Base-by-base conservation (phyloP, 2,329 filamentous ascomycete genomes). In the Niveomyces coronatus region DNA sequence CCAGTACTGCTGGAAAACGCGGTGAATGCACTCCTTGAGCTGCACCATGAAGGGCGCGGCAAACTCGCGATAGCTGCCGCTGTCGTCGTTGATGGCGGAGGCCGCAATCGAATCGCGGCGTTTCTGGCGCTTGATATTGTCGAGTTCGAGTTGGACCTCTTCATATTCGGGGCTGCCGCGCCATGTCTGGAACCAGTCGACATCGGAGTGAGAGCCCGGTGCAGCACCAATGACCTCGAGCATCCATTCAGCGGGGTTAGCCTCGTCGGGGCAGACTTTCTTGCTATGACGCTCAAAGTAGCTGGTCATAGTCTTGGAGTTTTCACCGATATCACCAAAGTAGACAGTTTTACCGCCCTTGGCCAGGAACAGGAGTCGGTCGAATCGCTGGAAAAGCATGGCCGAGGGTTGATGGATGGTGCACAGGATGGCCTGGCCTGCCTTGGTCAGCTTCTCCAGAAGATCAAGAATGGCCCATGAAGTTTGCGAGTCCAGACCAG, bases 341-440 rank as follows among this genome's bases (percentile, higher is more conserved):
- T 91, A 91, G 31, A 89, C 81, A 2, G 82, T 86, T 53, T 68
- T 74, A 40, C 85, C 85, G 40, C 84, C 84, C 52, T 74, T 79
- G 23, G 79, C 78, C 13, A 91, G 65, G 64, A 91, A 85, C 22
- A 89, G 68, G 7, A 91, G 72, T 42, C 82, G 75, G 52, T 91
- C 85, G 55, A 91, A 95, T 42, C 85, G 82, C 57, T 94, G 85
- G 67, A 95, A 94, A 37, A 95, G 71, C 72, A 94, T 87, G 23
- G 88, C 87, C 11, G 85, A 93, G n/a, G 89, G 89, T 60, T 96
- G 89, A 58, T 96, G 89, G 44, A 95, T 95, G 0, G 89, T 95
- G 64, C 87, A 94, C n/a, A 95, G 77, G 60, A 95, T 85, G 36
- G 89, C 88, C 56, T 93, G 86, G 13, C 89, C 88, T 45, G 79